A percentile compares a stretch with the other conserved stretches of the same genome.
These are phyloP conservation scores for Claviceps sp. DNA, from an alignment of 2,329 filamentous ascomycete genomes.

Conservation along the genomic window DNA sequence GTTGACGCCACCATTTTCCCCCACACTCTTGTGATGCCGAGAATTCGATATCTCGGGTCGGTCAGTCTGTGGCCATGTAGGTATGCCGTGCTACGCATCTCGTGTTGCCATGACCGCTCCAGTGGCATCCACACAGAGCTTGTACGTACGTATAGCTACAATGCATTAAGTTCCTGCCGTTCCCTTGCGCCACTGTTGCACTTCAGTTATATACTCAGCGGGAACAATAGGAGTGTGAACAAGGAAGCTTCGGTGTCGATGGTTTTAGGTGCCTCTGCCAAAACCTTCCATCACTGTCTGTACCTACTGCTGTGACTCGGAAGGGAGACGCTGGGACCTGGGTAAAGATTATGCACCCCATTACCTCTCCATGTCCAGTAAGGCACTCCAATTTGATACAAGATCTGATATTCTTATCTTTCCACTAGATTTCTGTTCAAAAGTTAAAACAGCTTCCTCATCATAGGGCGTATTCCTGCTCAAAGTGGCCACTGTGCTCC, in stretches of 20 bases:
- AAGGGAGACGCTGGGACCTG: neutral
- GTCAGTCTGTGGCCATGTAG: neutral
- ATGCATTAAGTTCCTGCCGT: neutral
- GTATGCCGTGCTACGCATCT: neutral
- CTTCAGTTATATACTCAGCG: neutral
- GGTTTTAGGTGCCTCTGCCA: neutral
- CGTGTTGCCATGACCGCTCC: slow-evolving; percentile 1
- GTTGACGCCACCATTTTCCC: neutral
- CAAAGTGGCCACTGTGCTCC: neutral
- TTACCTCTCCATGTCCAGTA: too few species aligned
- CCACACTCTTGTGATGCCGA: neutral
- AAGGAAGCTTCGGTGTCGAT: neutral
- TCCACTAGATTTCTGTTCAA: too few species aligned
- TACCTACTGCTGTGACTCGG: neutral
- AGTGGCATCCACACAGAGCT: neutral
- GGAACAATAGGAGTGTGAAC: neutral
- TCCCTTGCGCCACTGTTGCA: neutral
- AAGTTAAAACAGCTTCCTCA: too few species aligned
- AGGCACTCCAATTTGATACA: too few species aligned
- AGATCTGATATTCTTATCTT: too few species aligned
- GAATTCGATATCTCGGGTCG: neutral
- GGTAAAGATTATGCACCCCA: neutral
- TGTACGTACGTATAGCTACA: neutral
- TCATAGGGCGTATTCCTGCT: neutral
- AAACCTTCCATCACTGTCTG: too few species aligned